Base-by-base conservation (phyloP, 1,284 basidiomycete species). In the Marasmius tenuissimus region DNA sequence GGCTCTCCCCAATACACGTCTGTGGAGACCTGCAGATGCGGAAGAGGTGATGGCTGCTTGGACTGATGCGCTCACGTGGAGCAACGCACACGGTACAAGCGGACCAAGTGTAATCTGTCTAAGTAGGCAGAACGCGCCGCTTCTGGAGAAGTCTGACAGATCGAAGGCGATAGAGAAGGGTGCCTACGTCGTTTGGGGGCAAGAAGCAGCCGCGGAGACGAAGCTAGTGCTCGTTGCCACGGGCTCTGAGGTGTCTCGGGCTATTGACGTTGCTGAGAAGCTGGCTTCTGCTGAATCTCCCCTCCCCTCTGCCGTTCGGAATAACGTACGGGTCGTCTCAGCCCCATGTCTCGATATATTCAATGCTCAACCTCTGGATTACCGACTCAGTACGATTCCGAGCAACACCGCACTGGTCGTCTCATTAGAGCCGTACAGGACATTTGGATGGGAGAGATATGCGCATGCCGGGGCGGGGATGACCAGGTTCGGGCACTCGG, bases 261-360 rank as follows among this genome's bases (percentile, higher is more conserved):
- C 79, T 63, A 76, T 86, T 63, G 87, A 88, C 73, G 88, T 87
- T 45, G 85, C 83, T 55, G 75, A 80, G 70, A 70, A 80, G 66
- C 80, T 89, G 65, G 76, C 76, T 68, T 76, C 78, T 67, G 18
- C 37, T n/a, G 74, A 82, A 27, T 27, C 27, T 27, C 27, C 27
- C 27, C 27, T 27, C 4, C 27, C 72, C 42, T 38, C 34, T 83
- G 84, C 63, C 69, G 88, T 75, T 85, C 85, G 78, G 81, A 6
- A 42, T 12, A n/a, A 6, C 3, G 6, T 81, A 60, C 82, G 89
- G 63, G 74, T 91, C 61, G 86, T 88, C 64, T 85, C 82, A 60
- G 72, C 91, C 68, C 89, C 89, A 38, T 89, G 85, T 77, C 85
- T 83, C 79, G 79, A 82, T 66, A 78, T 89, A 69, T 92, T 92